A percentile compares a stretch with the other conserved stretches of the same genome.
These are phyloP conservation scores for Sarocladiaceae sp. DNA, from an alignment of 2,329 filamentous ascomycete genomes.

Conservation along the genomic window DNA sequence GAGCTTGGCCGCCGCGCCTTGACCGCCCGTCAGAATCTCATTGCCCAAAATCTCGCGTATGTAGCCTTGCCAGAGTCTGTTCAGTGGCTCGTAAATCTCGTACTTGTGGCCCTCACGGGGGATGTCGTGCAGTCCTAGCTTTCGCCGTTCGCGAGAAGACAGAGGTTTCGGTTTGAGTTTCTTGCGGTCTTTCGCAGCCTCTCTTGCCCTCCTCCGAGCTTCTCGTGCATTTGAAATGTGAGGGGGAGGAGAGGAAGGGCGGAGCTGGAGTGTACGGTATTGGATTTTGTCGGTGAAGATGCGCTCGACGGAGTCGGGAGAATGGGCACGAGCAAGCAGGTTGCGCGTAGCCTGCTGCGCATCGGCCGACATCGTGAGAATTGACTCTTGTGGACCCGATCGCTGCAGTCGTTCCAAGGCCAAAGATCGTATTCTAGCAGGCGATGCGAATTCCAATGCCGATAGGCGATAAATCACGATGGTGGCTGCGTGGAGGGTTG, in stretches of 20 bases:
- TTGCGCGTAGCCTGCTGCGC: conserved; percentile 44
- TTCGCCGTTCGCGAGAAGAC: conserved; percentile 71
- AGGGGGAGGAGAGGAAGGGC: conserved; percentile 63
- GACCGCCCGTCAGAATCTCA: conserved; percentile 48
- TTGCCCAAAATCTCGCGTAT: conserved; percentile 72
- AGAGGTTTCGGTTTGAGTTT: conserved; percentile 59
- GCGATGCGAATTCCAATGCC: too few species aligned
- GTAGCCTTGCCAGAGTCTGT: conserved; percentile 77
- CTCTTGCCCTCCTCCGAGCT: conserved; percentile 44
- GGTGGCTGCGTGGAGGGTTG: too few species aligned
- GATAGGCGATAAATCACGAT: too few species aligned
- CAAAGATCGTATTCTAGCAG: too few species aligned
- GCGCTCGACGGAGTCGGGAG: conserved; percentile 60
- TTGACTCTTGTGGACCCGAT: background rate
- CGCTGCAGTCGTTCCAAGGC: background rate
- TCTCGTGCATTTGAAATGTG: conserved; percentile 48
- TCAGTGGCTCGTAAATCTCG: conserved; percentile 68
- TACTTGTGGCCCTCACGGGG: conserved; percentile 59
- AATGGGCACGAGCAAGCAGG: conserved; percentile 73
- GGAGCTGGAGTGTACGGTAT: conserved; percentile 72
- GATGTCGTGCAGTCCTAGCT: conserved; percentile 66
- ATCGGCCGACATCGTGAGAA: conserved; percentile 31
- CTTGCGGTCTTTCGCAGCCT: conserved; percentile 38
- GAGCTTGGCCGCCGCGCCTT: conserved; percentile 63
- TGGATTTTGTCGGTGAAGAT: conserved; percentile 81